phyloP scores from a whole-genome alignment of 2,329 filamentous ascomycete species.

The Cordyceps farinosa region DNA sequence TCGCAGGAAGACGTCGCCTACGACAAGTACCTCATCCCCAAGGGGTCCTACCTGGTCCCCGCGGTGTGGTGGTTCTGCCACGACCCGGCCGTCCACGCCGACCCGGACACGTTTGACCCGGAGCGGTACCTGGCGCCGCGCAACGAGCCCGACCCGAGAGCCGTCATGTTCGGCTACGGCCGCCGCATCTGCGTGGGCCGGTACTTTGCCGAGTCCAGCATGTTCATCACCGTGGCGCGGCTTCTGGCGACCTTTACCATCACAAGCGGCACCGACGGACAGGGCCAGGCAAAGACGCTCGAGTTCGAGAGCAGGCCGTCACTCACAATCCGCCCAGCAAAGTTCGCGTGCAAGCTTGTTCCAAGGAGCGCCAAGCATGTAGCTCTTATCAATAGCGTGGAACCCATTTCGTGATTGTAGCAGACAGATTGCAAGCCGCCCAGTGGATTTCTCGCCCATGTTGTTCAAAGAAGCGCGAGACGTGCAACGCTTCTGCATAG shows the following conservation, averaged over 20 bases:
- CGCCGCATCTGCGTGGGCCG: slow-evolving; percentile 35
- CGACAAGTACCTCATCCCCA: slow-evolving; percentile 27
- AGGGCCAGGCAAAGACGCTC: neutral
- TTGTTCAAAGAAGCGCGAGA: too few relatives aligned
- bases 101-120: slow-evolving; percentile 33
- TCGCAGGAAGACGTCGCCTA: slow-evolving; percentile 30
- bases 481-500: too few relatives aligned
- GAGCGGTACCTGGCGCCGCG: slow-evolving; percentile 29
- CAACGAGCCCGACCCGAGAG: slow-evolving; percentile 28
- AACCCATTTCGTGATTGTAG: neutral
- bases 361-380: neutral
- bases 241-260: slow-evolving; percentile 42
- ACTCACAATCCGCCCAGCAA: neutral
- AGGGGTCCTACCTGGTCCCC: slow-evolving; percentile 25
- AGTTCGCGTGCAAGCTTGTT: neutral
- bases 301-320: neutral
- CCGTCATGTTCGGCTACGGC: slow-evolving; percentile 34
- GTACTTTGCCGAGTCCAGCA: slow-evolving; percentile 29
- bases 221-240: slow-evolving; percentile 37
- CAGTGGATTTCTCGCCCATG: too few relatives aligned
- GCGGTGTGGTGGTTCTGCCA: slow-evolving; percentile 46
- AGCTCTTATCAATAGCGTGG: neutral
- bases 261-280: neutral
- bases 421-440: too few relatives aligned
- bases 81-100: slow-evolving; percentile 62